phyloP scores from a whole-genome alignment of 306 rosid species.

The Bauhinia variegata region DNA sequence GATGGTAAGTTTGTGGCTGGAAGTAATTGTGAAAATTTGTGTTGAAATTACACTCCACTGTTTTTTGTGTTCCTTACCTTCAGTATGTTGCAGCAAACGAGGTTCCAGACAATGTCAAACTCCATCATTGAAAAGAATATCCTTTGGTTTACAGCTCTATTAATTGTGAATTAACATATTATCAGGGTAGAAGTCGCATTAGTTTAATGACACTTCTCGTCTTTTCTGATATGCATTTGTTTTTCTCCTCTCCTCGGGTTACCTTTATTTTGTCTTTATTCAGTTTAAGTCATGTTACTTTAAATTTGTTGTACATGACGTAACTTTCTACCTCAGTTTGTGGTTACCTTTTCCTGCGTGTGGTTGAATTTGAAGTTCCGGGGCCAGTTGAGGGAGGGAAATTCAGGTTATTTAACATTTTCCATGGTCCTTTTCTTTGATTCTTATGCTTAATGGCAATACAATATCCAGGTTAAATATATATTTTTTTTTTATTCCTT shows the following conservation, averaged over 20 bases:
- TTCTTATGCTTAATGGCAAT: neutral
- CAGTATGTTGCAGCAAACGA: constrained; percentile 50
- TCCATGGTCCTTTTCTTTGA: neutral
- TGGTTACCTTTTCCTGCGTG: neutral
- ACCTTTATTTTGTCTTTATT: neutral
- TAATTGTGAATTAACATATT: neutral
- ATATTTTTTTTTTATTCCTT: too few relatives aligned
- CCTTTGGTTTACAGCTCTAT: constrained; percentile 39
- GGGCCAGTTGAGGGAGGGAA: neutral
- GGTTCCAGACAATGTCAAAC: constrained; percentile 60
- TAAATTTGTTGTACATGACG: neutral
- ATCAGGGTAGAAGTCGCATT: neutral
- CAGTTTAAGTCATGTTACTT: constrained; percentile 7
- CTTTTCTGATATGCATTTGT: neutral
- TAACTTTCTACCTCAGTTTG: neutral
- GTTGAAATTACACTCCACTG: neutral
- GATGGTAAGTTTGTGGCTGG: constrained; percentile 49
- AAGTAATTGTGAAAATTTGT: constrained; percentile 16
- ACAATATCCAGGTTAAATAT: too few relatives aligned
- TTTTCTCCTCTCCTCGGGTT: neutral
- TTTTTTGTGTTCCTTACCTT: constrained; percentile 16
- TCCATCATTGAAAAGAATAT: constrained; percentile 60
- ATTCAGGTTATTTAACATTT: neutral
- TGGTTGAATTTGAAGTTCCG: neutral
- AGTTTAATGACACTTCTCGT: neutral